Conservation (phyloP, 2,329 filamentous ascomycete genomes). For the Fusarium redolens region DNA sequence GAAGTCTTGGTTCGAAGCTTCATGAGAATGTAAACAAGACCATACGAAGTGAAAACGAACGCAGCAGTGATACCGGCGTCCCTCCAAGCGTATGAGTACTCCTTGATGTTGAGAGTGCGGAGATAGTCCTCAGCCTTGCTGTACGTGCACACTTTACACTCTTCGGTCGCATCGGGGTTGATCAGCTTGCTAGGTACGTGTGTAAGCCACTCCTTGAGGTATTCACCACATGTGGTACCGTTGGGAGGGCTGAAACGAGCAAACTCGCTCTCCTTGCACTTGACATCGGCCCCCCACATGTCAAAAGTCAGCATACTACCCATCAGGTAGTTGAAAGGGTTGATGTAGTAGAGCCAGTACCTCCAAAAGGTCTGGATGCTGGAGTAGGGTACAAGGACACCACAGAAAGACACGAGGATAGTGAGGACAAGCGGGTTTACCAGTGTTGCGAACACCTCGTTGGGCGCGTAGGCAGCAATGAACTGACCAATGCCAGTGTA, state of each 20-base stretch:
- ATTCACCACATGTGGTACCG: slow-evolving; percentile 67
- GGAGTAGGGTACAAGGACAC: slow-evolving; percentile 76
- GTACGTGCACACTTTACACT: slow-evolving; percentile 72
- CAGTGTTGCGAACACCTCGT: slow-evolving; percentile 68
- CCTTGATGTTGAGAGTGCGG: slow-evolving; percentile 66
- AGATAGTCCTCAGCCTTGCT: slow-evolving; percentile 69
- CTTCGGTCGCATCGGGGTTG: slow-evolving; percentile 67
- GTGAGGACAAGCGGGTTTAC: slow-evolving; percentile 67
- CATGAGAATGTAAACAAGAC: slow-evolving; percentile 58
- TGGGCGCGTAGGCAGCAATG: slow-evolving; percentile 71
- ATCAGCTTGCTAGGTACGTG: slow-evolving; percentile 61
- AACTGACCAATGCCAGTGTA: slow-evolving; percentile 72
- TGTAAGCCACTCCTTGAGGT: slow-evolving; percentile 63
- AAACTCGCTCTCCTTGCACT: slow-evolving; percentile 61
- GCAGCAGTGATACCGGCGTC: slow-evolving; percentile 69
- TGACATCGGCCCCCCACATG: slow-evolving; percentile 59
- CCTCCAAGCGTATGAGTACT: slow-evolving; percentile 75
- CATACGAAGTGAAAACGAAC: slow-evolving; percentile 67
- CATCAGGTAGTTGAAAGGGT: slow-evolving; percentile 72
- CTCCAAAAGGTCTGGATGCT: slow-evolving; percentile 75
- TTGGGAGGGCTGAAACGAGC: slow-evolving; percentile 63
- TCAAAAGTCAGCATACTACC: slow-evolving; percentile 65
- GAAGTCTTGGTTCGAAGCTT: slow-evolving; percentile 61
- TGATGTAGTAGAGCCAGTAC: slow-evolving; percentile 72
- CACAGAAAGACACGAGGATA: slow-evolving; percentile 76